Conservation (phyloP, 345 rosid genomes). For the Odontarrhena argentea region DNA sequence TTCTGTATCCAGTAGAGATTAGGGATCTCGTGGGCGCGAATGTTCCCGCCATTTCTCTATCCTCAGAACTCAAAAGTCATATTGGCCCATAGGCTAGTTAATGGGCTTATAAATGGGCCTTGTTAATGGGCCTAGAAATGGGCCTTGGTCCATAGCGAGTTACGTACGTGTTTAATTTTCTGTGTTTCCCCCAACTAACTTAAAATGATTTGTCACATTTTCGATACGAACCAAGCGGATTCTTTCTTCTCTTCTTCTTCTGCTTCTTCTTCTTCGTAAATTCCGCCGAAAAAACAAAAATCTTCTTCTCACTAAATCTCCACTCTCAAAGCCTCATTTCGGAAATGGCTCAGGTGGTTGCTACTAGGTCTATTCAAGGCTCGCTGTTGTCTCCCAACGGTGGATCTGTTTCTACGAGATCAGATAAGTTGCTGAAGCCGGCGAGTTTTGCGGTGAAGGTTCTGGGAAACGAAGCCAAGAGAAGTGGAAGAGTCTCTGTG, state of each 20-base stretch:
- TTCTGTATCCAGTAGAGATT: constrained; percentile 22
- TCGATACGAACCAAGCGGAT: constrained; percentile 67
- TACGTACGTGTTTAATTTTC: background rate
- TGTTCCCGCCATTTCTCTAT: constrained; percentile 33
- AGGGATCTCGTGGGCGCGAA: constrained; percentile 42
- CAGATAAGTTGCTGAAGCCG: constrained; percentile 51
- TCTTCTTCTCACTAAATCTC: background rate
- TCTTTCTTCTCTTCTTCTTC: background rate
- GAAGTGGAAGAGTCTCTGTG: constrained; percentile 31
- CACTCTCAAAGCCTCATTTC: constrained; percentile 9
- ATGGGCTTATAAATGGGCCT: constrained; percentile 12
- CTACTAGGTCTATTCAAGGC: constrained; percentile 64
- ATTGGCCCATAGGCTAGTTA: background rate
- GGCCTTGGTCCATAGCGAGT: background rate
- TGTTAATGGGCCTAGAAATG: background rate
- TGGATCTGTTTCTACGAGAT: constrained; percentile 54
- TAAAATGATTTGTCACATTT: constrained; percentile 39
- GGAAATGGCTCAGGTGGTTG: constrained; percentile 80
- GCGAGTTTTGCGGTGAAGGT: constrained; percentile 55
- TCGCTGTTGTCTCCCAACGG: constrained; percentile 48
- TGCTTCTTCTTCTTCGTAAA: constrained; percentile 12
- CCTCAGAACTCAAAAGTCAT: background rate
- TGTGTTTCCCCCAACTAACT: constrained; percentile 6
- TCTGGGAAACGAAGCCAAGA: constrained; percentile 40
- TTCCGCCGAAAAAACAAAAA: constrained; percentile 50